These are phyloP conservation scores for Penicillium sp. DNA, from an alignment of 2,329 filamentous ascomycete genomes.

Conservation along the genomic window DNA sequence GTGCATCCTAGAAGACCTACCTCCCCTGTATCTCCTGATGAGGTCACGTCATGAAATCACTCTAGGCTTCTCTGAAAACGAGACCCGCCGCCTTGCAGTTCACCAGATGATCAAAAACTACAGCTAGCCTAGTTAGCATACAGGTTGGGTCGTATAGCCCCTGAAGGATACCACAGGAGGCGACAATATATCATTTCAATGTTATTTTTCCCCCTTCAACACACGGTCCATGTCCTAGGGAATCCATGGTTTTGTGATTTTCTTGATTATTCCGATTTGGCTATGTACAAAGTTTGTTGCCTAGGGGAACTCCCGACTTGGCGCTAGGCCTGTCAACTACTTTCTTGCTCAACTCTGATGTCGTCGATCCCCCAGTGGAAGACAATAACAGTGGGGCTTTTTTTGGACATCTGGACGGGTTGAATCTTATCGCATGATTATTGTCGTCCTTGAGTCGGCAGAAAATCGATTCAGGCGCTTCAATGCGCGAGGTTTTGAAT, in stretches of 20 bases:
- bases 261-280: not conserved
- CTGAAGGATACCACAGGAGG: too few species aligned
- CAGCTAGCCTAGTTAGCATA: constrained; percentile 11
- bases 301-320: not conserved
- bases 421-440: too few species aligned
- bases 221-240: not conserved
- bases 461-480: too few species aligned
- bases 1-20: constrained; percentile 31
- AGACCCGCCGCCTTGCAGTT: constrained; percentile 13
- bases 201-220: not conserved
- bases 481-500: not conserved
- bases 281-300: constrained; percentile 1
- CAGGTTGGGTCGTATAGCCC: too few species aligned
- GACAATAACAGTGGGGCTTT: too few species aligned
- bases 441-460: too few species aligned
- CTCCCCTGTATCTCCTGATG: constrained; percentile 36
- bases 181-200: too few species aligned
- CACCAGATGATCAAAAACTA: constrained; percentile 17
- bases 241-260: too few species aligned
- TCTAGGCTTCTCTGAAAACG: constrained; percentile 8
- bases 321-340: not conserved
- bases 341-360: too few species aligned
- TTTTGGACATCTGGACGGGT: too few species aligned
- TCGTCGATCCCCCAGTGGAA: too few species aligned
- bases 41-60: constrained; percentile 28